Evolutionary conservation across 1,284 basidiomycete genomes (phyloP).

Genomic region (Irpex lacteus): DNA sequence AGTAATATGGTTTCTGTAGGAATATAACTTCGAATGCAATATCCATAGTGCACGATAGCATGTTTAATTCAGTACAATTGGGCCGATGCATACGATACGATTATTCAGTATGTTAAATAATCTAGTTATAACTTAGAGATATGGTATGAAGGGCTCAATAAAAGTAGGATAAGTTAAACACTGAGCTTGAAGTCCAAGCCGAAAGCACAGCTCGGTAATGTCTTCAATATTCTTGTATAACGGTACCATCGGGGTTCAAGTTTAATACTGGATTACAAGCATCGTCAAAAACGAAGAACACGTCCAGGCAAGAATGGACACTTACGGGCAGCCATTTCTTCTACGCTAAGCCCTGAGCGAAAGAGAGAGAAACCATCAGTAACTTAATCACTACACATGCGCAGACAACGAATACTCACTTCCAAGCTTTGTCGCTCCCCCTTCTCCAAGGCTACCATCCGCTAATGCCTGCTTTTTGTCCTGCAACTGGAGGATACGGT

Average conservation of each 20-base stretch:
- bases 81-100: too few species aligned
- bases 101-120: too few species aligned
- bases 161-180: too few species aligned
- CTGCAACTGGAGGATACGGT: conserved; percentile 56
- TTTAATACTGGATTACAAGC: not conserved
- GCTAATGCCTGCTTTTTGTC: conserved; percentile 55
- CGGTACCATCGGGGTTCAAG: not conserved
- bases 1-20: too few species aligned
- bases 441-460: conserved; percentile 60
- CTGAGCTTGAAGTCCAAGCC: too few species aligned
- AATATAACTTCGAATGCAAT: too few species aligned
- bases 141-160: too few species aligned
- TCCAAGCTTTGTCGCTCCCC: conserved; percentile 52
- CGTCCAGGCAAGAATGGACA: not conserved
- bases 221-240: not conserved
- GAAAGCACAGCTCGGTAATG: too few species aligned
- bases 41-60: too few species aligned
- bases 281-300: not conserved
- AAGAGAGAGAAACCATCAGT: not conserved
- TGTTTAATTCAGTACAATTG: too few species aligned
- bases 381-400: not conserved
- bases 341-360: not conserved
- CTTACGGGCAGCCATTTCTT: not conserved
- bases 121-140: too few species aligned
- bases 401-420: conserved; percentile 31